A percentile compares a stretch with the other conserved stretches of the same genome.
These are phyloP conservation scores for Rhizopogon vulgaris DNA, from an alignment of 768 basidiomycete species.

Conservation along the genomic window DNA sequence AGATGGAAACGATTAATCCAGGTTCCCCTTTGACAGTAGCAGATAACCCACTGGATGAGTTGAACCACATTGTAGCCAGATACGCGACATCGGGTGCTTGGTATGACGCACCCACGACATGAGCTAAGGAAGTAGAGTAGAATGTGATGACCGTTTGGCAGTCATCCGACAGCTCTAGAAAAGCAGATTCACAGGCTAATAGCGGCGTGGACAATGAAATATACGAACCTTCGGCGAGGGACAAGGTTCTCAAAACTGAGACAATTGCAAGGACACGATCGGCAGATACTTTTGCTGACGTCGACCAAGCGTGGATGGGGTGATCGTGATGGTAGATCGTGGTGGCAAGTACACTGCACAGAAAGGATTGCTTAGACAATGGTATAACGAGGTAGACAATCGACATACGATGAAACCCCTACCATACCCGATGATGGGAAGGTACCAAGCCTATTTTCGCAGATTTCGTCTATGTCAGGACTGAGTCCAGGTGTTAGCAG, in stretches of 20 bases:
- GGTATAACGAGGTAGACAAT: not conserved
- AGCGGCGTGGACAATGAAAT: not conserved
- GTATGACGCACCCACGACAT: slow-evolving; percentile 54
- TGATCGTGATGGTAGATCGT: slow-evolving; percentile 34
- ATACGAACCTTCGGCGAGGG: slow-evolving; percentile 62
- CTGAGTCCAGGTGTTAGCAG: slow-evolving; percentile 69
- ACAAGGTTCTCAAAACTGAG: slow-evolving; percentile 61
- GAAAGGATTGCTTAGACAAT: not conserved
- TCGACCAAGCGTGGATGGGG: slow-evolving; percentile 55
- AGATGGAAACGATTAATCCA: slow-evolving; percentile 4
- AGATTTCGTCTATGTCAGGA: slow-evolving; percentile 63
- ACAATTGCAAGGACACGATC: slow-evolving; percentile 62
- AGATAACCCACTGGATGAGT: slow-evolving; percentile 52
- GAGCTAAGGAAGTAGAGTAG: slow-evolving; percentile 67
- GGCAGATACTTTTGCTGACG: slow-evolving; percentile 68
- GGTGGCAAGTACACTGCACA: slow-evolving; percentile 23
- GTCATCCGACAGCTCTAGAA: slow-evolving; percentile 57
- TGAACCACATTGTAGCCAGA: slow-evolving; percentile 73
- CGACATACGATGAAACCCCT: slow-evolving; percentile 47
- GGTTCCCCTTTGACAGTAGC: not conserved
- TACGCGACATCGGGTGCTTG: slow-evolving; percentile 65
- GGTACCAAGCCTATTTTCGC: slow-evolving; percentile 51
- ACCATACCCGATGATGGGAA: slow-evolving; percentile 29
- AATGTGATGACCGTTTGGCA: slow-evolving; percentile 75
- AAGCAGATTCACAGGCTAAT: not conserved